Conservation (phyloP, 2,329 filamentous ascomycete genomes). For the Ophiocordyceps polyrhachis-furcata region DNA sequence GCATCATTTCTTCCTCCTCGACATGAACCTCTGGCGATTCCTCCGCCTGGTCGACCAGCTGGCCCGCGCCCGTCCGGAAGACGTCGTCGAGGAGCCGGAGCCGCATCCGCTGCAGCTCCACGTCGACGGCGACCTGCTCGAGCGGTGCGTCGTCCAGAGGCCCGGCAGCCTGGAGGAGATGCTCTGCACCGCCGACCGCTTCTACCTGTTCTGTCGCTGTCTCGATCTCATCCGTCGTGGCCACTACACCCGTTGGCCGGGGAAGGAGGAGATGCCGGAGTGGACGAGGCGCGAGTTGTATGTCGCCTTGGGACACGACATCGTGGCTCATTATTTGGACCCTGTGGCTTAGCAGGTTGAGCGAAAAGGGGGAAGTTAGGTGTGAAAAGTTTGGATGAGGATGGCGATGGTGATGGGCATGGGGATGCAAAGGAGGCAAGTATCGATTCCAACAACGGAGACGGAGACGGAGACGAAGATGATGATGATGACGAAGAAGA, state of each 20-base stretch:
- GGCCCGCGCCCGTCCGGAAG: constrained; percentile 23
- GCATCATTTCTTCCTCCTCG: constrained; percentile 49
- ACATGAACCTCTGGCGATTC: constrained; percentile 42
- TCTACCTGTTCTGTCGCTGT: constrained; percentile 26
- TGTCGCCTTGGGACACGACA: constrained; percentile 30
- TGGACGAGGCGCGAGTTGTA: constrained; percentile 14
- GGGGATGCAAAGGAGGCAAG: too few species aligned
- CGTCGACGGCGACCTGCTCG: constrained; percentile 47
- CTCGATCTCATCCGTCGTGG: constrained; percentile 31
- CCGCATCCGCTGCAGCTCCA: constrained; percentile 34
- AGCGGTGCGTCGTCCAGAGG: constrained; percentile 28
- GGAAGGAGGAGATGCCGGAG: constrained; percentile 5
- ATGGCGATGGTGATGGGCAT: too few species aligned
- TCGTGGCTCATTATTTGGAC: constrained; percentile 33
- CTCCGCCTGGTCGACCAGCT: constrained; percentile 59
- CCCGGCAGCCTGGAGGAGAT: constrained; percentile 21
- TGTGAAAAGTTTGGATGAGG: too few species aligned
- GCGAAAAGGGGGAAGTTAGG: not conserved
- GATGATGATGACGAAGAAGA: too few species aligned
- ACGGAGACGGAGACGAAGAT: too few species aligned
- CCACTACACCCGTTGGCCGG: constrained; percentile 16
- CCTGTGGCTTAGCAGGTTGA: constrained; percentile 27
- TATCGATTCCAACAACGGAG: too few species aligned
- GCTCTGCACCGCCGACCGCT: constrained; percentile 13
- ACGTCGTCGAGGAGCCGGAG: constrained; percentile 21